Evolutionary conservation across 2,329 filamentous ascomycete species (phyloP).

Genomic region (Hymenoscyphus occultus): DNA sequence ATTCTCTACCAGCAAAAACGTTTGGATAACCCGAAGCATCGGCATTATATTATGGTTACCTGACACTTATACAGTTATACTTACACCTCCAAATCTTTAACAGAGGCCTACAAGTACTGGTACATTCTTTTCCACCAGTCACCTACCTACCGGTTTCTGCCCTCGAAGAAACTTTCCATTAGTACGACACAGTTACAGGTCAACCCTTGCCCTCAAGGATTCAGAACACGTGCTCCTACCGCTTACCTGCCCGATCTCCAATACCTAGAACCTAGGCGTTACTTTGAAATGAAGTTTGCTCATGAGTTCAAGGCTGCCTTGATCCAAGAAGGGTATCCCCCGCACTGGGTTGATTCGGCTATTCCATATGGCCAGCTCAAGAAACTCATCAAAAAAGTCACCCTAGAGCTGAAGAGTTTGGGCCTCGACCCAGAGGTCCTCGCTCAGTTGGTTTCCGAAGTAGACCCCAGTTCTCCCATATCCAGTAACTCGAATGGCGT

Average conservation of each 20-base stretch:
- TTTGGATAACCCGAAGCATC: neutral
- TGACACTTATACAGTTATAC: neutral
- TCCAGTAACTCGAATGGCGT: conserved; percentile 21
- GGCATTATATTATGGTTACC: neutral
- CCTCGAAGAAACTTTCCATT: neutral
- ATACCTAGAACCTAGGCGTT: neutral
- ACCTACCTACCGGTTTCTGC: neutral
- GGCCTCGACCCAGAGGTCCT: conserved; percentile 72
- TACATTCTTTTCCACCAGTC: neutral
- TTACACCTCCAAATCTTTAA: neutral
- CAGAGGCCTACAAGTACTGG: neutral
- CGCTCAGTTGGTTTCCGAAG: conserved; percentile 52
- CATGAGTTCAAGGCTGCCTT: conserved; percentile 72
- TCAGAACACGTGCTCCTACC: neutral
- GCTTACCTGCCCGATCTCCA: no score
- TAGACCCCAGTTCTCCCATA: neutral
- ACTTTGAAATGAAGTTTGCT: conserved; percentile 74
- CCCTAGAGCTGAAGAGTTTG: conserved; percentile 62
- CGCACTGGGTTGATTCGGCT: conserved; percentile 68
- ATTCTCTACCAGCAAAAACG: neutral
- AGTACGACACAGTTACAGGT: neutral
- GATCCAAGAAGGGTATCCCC: conserved; percentile 69
- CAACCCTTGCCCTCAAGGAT: neutral
- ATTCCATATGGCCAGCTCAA: conserved; percentile 84
- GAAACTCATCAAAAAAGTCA: conserved; percentile 80